Evolutionary conservation across 2,329 filamentous ascomycete species (phyloP).

Genomic region (Trichoderma sp.): DNA sequence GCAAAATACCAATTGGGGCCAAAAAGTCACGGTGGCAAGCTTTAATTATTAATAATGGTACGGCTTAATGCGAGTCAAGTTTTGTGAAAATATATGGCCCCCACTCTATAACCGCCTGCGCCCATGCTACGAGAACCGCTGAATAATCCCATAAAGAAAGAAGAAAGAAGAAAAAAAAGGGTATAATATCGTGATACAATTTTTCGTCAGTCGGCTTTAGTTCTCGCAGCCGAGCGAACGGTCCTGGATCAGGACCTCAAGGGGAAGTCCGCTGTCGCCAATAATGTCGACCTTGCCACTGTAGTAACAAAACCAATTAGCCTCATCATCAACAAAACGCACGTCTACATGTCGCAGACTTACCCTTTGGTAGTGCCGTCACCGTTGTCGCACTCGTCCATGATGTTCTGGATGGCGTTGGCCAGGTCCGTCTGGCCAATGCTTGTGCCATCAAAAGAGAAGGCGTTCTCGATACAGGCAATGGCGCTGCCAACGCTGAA

Average conservation of each 20-base stretch:
- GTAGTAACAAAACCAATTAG: neutral
- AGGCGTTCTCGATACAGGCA: neutral
- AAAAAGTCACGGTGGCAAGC: neutral
- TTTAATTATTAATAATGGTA: neutral
- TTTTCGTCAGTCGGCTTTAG: neutral
- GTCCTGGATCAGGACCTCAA: neutral
- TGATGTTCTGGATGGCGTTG: neutral
- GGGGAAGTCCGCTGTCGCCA: neutral
- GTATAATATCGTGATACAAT: neutral
- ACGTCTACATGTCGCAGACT: neutral
- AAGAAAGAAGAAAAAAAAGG: neutral
- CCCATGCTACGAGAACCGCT: conserved; percentile 3
- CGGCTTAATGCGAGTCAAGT: neutral
- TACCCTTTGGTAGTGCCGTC: conserved; percentile 1
- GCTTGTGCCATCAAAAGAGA: neutral
- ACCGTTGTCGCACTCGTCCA: neutral
- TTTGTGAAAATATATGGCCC: neutral
- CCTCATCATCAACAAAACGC: neutral
- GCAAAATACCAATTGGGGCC: neutral
- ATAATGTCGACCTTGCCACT: neutral
- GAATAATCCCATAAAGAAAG: neutral
- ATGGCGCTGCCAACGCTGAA: conserved; percentile 5
- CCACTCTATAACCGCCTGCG: conserved; percentile 4
- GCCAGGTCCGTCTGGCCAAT: neutral
- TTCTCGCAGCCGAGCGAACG: neutral